phyloP scores from a whole-genome alignment of 176 grass and related monocot species.

The Oryza rufipogon region DNA sequence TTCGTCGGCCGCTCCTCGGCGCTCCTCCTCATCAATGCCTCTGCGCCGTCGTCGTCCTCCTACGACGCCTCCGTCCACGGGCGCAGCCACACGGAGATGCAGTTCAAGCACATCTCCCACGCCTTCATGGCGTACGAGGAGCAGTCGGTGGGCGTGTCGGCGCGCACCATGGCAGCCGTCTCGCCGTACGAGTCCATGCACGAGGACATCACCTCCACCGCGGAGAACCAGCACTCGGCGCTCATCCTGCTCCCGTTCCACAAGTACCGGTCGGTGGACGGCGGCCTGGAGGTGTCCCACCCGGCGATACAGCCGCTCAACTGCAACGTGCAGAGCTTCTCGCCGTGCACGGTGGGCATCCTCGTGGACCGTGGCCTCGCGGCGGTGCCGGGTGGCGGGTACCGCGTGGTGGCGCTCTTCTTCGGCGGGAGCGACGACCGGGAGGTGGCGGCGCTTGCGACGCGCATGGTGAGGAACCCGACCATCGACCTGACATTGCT shows the following conservation, averaged over 20 bases:
- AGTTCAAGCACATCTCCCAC: slow-evolving; percentile 62
- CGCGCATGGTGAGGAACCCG: slow-evolving; percentile 66
- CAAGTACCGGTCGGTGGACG: slow-evolving; percentile 75
- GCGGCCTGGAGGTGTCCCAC: slow-evolving; percentile 40
- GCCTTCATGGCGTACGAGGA: slow-evolving; percentile 71
- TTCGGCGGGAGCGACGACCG: slow-evolving; percentile 70
- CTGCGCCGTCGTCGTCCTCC: slow-evolving; percentile 19
- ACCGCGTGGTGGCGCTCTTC: slow-evolving; percentile 66
- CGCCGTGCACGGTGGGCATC: slow-evolving; percentile 73
- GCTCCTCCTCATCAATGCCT: slow-evolving; percentile 53
- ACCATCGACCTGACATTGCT: slow-evolving; percentile 52
- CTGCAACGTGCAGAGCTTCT: slow-evolving; percentile 39
- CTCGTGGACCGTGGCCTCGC: slow-evolving; percentile 73
- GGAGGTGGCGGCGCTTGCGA: slow-evolving; percentile 30
- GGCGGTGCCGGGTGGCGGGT: background rate
- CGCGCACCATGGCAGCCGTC: slow-evolving; percentile 52
- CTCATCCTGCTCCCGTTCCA: slow-evolving; percentile 86
- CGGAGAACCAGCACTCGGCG: slow-evolving; percentile 64
- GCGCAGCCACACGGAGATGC: slow-evolving; percentile 49
- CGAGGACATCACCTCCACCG: slow-evolving; percentile 62
- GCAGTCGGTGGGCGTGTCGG: slow-evolving; percentile 36
- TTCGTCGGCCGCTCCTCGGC: background rate
- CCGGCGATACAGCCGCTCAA: slow-evolving; percentile 57
- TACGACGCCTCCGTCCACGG: slow-evolving; percentile 1
- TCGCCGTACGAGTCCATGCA: slow-evolving; percentile 70